A percentile compares a stretch with the other conserved stretches of the same genome.
These are phyloP conservation scores for Neurospora terricola DNA, from an alignment of 495 filamentous ascomycete genomes.

Conservation along the genomic window DNA sequence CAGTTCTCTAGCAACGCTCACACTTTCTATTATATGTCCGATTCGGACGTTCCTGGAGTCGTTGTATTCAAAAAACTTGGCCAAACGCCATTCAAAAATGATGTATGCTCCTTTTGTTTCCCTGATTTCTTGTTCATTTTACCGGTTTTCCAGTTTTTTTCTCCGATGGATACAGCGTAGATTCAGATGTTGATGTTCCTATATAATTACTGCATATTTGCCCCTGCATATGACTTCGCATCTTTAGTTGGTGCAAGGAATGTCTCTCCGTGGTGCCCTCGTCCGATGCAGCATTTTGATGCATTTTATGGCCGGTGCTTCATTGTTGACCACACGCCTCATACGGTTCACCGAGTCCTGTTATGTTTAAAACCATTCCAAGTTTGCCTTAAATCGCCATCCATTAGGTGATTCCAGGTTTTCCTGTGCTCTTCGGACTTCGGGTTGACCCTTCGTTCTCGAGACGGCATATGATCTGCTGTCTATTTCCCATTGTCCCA, in stretches of 20 bases:
- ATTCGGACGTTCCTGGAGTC: not conserved
- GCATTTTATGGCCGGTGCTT: not conserved
- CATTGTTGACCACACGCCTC: not conserved
- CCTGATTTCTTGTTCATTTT: not conserved
- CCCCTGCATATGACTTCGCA: not conserved
- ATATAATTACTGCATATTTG: not conserved
- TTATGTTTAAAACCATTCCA: no score
- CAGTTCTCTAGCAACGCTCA: not conserved
- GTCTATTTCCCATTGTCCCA: no score
- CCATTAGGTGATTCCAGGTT: no score
- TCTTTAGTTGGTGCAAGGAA: not conserved
- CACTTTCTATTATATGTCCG: not conserved
- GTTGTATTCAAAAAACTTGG: no score
- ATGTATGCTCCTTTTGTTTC: not conserved
- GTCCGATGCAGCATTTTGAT: not conserved
- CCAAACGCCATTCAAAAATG: not conserved
- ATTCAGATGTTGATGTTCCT: not conserved
- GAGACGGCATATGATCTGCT: no score
- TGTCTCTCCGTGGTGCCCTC: not conserved
- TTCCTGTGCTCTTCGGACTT: no score
- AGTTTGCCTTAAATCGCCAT: no score
- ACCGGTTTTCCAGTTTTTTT: not conserved
- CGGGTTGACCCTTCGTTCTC: no score
- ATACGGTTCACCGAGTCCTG: not conserved
- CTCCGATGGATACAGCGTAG: not conserved